Base-by-base conservation (phyloP, 345 rosid species). In the Abelmoschus esculentus region DNA sequence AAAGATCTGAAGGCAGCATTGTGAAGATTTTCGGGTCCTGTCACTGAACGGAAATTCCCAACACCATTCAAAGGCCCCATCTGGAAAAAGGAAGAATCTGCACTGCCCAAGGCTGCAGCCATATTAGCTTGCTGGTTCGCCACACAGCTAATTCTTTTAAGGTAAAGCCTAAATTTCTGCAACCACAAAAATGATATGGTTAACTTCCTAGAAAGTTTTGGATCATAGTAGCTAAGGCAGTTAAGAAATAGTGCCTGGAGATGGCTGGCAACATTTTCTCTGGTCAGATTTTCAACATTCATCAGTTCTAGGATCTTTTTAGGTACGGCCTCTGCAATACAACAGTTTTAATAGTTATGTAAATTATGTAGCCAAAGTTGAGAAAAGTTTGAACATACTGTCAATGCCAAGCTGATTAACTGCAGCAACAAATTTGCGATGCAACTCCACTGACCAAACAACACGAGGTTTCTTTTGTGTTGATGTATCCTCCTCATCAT, bases 231-330 rank as follows among this genome's bases (percentile, higher is more conserved):
- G 13, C 13, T 47, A 14, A 14, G 14, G 13, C 56, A 46, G 38
- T 18, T 47, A 40, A 57, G 78, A 74, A 61, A 61, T 31, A 58
- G 29, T 74, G 78, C 98, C 98, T 93, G 98, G 74, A 93, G 90
- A 78, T 93, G 98, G 81, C 98, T 93, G 54, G 96, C 97, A 32
- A 93, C 96, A 69, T 93, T 91, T 78, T 93, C 98, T 77, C 97
- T 86, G 50, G 95, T 89, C 53, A 93, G 90, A 61, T 86, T 86
- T 67, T 86, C 97, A 68, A 86, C 97, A 76, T 88, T 86, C 99
- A 95, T 95, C 68, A 91, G 67, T 75, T 91, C 96, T 34, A 95
- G 92, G 72, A 95, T 92, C 85, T 87, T 90, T 80, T 95, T 95
- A 2, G 99, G 99, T 70, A 92, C 97, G 66, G 98, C 98, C 81